Conservation (phyloP, 768 basidiomycete species). For the Amanita phalloides region DNA sequence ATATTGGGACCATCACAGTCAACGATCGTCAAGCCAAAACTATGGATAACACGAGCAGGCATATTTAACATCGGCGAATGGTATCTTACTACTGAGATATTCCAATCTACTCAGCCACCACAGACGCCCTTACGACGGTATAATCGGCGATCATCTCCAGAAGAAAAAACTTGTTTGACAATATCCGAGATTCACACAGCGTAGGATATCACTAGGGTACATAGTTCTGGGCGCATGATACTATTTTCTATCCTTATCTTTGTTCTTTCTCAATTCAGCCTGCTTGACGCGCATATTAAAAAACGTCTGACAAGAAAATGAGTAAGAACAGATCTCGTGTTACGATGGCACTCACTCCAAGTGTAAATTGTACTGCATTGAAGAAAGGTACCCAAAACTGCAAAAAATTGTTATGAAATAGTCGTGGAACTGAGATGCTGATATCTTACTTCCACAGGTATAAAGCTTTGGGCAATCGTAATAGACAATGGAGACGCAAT, state of each 20-base stretch:
- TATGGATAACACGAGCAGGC: constrained; percentile 58
- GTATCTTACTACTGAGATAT: constrained; percentile 41
- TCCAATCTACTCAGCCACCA: not conserved
- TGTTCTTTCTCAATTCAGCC: constrained; percentile 43
- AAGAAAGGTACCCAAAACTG: constrained; percentile 88
- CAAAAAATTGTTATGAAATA: not conserved
- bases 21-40: constrained; percentile 30
- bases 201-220: constrained; percentile 7
- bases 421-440: not conserved
- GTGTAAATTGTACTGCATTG: constrained; percentile 62
- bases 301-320: constrained; percentile 38
- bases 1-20: constrained; percentile 39
- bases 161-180: constrained; percentile 19
- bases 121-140: constrained; percentile 21
- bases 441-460: constrained; percentile 57
- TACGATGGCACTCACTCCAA: constrained; percentile 45
- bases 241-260: constrained; percentile 20
- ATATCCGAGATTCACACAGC: constrained; percentile 17
- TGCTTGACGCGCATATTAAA: constrained; percentile 71
- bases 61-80: constrained; percentile 57
- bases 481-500: constrained; percentile 66
- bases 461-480: constrained; percentile 67
- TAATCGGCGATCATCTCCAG: constrained; percentile 19
- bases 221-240: not conserved
- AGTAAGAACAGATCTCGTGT: not conserved